Evolutionary conservation across 2,329 filamentous ascomycete genomes (phyloP).

Genomic region (Fusarium decemcellulare): DNA sequence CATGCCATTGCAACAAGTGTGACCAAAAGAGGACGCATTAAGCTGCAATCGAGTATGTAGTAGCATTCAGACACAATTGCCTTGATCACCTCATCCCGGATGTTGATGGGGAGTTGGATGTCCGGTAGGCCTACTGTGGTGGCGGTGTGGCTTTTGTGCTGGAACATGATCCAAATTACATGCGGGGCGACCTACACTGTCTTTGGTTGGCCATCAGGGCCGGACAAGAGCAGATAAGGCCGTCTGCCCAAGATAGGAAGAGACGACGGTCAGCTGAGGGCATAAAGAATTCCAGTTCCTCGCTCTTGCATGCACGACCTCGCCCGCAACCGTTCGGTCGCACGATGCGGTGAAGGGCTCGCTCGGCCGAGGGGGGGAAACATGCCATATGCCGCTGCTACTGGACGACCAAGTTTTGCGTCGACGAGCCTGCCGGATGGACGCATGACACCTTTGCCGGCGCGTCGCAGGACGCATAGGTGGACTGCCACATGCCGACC

Average conservation of each 20-base stretch:
- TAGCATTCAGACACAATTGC: too few relatives aligned
- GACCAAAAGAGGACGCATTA: too few relatives aligned
- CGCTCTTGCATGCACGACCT: conserved; percentile 12
- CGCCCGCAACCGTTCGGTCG: conserved; percentile 25
- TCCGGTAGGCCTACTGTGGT: conserved; percentile 5
- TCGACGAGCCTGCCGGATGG: conserved; percentile 26
- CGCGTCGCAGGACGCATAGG: conserved; percentile 34
- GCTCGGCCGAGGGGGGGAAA: conserved; percentile 29
- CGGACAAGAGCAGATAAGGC: conserved; percentile 11
- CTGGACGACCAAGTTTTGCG: conserved; percentile 6
- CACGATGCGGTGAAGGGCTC: conserved; percentile 38
- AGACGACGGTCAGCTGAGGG: conserved; percentile 37
- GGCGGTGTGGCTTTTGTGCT: conserved; percentile 34
- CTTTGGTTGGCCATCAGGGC: conserved; percentile 10
- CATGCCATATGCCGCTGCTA: neutral
- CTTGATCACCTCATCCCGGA: neutral
- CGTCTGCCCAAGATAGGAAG: conserved; percentile 25
- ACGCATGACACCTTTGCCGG: conserved; percentile 40
- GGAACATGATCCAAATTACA: conserved; percentile 27
- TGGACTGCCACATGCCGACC: conserved; percentile 34
- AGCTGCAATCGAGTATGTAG: too few relatives aligned
- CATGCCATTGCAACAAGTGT: too few relatives aligned
- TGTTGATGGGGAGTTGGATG: neutral
- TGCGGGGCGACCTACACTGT: conserved; percentile 12
- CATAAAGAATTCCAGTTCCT: conserved; percentile 21